Evolutionary conservation across 768 basidiomycete species (phyloP), one percentile per base, ranked within the genome.

Genomic region (Psilocybe sp.): DNA sequence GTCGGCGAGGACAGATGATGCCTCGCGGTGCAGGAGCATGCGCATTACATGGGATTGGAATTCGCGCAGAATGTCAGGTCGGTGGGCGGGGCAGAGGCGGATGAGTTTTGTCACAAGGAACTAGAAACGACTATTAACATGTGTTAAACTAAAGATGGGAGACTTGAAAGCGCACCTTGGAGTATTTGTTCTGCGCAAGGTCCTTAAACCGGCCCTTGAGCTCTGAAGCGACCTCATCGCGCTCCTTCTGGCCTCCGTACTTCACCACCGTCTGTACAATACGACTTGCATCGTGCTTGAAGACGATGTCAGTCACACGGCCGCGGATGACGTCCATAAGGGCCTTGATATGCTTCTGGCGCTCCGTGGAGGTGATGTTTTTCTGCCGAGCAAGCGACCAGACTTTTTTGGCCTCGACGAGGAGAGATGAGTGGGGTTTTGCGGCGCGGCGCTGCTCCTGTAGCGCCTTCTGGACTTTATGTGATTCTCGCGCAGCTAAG

Each of bases 231-330:
- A 97, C 79, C 63, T 91, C 85, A 37, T 90, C 81, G 40, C 92
- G 68, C 65, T 95, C 87, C 53, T 74, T 73, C 58, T 77, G 86
- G 15, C 80, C 75, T 3, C 94, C 94, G 51, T 87, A 82, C 61
- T 89, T 94, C 42, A 96, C 87, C 11, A 89, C 72, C 0, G 83
- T 88, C 64, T 89, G 87, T 16, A 89, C 80, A 52, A 92, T 92
- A 55, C 86, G 80, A 60, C 91, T 92, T 7, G 92, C 92, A 65
- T 96, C 92, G 60, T 96, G 94, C 66, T 94, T 96, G 63, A 91
- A 79, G 1, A 89, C 86, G 34, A 96, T 84, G 31, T 94, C 92
- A 52, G 85, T 84, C 39, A 96, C 84, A 56, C 84, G 83, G 4
- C 92, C 92, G 16, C 87, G 81, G 16, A 93, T 82, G 40, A 86